phyloP scores from a whole-genome alignment of 73 alveolate genomes.

The Paramecium caudatum region DNA sequence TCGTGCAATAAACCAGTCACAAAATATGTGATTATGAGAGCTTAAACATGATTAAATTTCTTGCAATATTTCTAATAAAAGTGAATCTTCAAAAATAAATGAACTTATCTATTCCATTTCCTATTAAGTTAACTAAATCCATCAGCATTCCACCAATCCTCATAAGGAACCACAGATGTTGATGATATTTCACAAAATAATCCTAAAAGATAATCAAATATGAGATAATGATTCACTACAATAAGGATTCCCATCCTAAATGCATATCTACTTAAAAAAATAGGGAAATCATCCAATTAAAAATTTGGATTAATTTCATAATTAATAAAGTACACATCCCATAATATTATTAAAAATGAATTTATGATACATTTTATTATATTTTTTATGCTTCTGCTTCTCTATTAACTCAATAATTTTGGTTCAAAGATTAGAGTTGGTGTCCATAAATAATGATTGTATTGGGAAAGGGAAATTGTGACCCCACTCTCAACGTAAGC shows the following conservation, averaged over 20 bases:
- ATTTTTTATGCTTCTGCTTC: background rate
- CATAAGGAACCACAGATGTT: background rate
- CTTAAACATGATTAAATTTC: background rate
- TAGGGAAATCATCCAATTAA: background rate
- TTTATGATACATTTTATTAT: background rate
- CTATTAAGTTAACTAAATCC: conserved; percentile 11
- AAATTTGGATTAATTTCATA: background rate
- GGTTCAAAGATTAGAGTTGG: background rate
- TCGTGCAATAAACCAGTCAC: background rate
- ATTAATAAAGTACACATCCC: background rate
- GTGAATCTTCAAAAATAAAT: background rate
- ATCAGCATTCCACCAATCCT: conserved; percentile 46
- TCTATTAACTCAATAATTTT: background rate
- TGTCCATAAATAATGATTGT: background rate
- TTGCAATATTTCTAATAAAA: background rate
- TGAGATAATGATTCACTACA: background rate
- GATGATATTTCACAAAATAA: background rate
- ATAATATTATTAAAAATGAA: background rate
- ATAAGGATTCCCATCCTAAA: background rate
- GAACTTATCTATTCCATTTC: conserved; percentile 17
- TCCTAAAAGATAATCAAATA: conserved; percentile 5
- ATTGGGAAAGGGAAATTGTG: background rate
- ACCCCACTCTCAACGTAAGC: background rate
- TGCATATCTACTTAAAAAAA: background rate
- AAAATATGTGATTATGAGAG: background rate